Evolutionary conservation across 2,329 filamentous ascomycete species (phyloP).

Genomic region (Trichoderma atroviride): DNA sequence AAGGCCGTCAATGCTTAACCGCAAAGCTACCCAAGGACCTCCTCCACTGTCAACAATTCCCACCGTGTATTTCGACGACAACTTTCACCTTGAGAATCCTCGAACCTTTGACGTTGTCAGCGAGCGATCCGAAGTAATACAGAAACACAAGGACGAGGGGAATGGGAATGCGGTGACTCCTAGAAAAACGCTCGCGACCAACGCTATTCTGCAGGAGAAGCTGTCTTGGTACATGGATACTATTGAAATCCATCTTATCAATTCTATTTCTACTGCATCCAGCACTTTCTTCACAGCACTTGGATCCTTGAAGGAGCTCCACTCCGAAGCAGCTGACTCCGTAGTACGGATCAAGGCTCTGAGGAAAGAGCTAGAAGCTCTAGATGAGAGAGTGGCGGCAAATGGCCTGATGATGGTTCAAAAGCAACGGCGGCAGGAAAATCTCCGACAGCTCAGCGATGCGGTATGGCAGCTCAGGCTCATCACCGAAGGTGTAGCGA

Average conservation of each 20-base stretch:
- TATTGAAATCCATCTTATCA: constrained; percentile 94
- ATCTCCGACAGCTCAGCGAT: constrained; percentile 78
- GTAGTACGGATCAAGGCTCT: constrained; percentile 82
- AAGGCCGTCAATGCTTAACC: constrained; percentile 52
- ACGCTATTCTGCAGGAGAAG: constrained; percentile 97
- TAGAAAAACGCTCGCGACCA: constrained; percentile 88
- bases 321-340: constrained; percentile 89
- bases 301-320: constrained; percentile 85
- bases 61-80: constrained; percentile 88
- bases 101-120: constrained; percentile 96
- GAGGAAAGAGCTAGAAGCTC: constrained; percentile 73
- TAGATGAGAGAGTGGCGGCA: constrained; percentile 86
- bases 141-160: constrained; percentile 53
- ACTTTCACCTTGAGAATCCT: constrained; percentile 94
- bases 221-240: constrained; percentile 99
- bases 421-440: constrained; percentile 78
- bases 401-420: constrained; percentile 85
- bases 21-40: constrained; percentile 68
- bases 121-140: constrained; percentile 94
- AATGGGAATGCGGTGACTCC: constrained; percentile 62
- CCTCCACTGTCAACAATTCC: constrained; percentile 92
- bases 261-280: constrained; percentile 92
- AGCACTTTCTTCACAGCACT: constrained; percentile 95
- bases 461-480: constrained; percentile 81
- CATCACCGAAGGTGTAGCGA: constrained; percentile 73